These are phyloP conservation scores for Taphrina confusa DNA, from an alignment of 1,139 yeast species.

Conservation along the genomic window DNA sequence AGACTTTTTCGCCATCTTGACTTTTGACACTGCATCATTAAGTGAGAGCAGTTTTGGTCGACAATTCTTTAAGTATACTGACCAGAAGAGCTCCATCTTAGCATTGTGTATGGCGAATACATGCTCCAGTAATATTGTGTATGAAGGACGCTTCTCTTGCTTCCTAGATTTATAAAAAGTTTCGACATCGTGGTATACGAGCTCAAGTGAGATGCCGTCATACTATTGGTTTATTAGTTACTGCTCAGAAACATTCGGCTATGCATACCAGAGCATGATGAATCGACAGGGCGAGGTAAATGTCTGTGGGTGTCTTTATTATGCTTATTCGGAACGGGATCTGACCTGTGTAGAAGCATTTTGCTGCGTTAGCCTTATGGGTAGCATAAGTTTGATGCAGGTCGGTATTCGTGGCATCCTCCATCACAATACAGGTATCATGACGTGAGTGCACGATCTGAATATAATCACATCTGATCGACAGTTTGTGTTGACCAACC, in stretches of 20 bases:
- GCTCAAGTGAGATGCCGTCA: constrained; percentile 15
- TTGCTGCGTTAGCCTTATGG: not conserved
- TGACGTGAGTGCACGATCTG: not conserved
- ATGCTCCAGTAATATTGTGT: constrained; percentile 19
- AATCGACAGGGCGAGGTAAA: constrained; percentile 37
- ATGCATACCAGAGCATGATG: constrained; percentile 39
- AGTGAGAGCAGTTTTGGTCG: not conserved
- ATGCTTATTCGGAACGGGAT: not conserved
- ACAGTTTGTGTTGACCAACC: constrained; percentile 5
- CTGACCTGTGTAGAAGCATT: no score
- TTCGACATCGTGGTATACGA: constrained; percentile 11
- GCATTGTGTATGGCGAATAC: constrained; percentile 1
- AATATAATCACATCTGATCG: not conserved
- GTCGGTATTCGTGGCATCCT: not conserved
- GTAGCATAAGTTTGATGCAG: not conserved
- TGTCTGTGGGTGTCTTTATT: constrained; percentile 7
- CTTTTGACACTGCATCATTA: not conserved
- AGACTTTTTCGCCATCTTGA: constrained; percentile 11
- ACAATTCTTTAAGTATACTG: not conserved
- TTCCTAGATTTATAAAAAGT: not conserved
- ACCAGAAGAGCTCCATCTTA: constrained; percentile 1
- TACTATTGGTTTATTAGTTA: not conserved
- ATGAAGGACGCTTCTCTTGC: constrained; percentile 2
- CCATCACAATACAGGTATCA: not conserved
- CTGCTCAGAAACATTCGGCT: no score